phyloP scores from a whole-genome alignment of 306 rosid genomes.

The Lathyrus aphaca region DNA sequence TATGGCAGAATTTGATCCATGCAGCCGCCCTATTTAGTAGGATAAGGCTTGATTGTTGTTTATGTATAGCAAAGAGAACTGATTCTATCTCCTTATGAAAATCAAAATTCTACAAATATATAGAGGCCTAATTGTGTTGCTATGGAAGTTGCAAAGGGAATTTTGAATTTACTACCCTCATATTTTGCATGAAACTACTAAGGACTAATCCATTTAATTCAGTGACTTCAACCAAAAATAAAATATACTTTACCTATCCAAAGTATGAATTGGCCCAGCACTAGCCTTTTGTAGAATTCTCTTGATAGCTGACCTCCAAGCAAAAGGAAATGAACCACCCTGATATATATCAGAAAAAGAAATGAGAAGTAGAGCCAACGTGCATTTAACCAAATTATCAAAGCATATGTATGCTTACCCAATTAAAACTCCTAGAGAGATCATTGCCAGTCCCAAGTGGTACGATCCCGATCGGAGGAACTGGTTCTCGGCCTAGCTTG shows the following conservation, averaged over 20 bases:
- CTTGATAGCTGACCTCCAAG: constrained; percentile 87
- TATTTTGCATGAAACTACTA: constrained; percentile 24
- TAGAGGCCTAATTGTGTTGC: constrained; percentile 3
- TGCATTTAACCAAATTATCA: constrained; percentile 28
- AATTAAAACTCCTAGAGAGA: constrained; percentile 85
- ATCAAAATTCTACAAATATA: constrained; percentile 22
- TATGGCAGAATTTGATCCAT: too few relatives aligned
- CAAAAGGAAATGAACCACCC: constrained; percentile 99
- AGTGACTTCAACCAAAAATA: constrained; percentile 17
- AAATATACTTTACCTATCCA: constrained; percentile 68
- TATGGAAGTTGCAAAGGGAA: constrained; percentile 28
- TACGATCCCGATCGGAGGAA: constrained; percentile 87
- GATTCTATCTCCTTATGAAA: constrained; percentile 21
- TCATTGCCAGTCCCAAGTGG: constrained; percentile 99
- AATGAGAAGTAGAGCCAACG: constrained; percentile 40
- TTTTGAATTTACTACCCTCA: constrained; percentile 5
- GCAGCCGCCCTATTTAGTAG: too few relatives aligned
- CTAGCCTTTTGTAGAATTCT: constrained; percentile 68
- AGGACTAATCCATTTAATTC: constrained; percentile 13
- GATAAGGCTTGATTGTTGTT: not conserved
- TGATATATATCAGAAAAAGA: constrained; percentile 47
- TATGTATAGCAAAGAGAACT: constrained; percentile 24
- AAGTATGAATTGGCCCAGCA: constrained; percentile 56
- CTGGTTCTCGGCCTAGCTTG: constrained; percentile 55
- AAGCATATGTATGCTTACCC: constrained; percentile 65